Base-by-base conservation (phyloP, 495 filamentous ascomycete genomes). In the Umbilicaria muhlenbergii region DNA sequence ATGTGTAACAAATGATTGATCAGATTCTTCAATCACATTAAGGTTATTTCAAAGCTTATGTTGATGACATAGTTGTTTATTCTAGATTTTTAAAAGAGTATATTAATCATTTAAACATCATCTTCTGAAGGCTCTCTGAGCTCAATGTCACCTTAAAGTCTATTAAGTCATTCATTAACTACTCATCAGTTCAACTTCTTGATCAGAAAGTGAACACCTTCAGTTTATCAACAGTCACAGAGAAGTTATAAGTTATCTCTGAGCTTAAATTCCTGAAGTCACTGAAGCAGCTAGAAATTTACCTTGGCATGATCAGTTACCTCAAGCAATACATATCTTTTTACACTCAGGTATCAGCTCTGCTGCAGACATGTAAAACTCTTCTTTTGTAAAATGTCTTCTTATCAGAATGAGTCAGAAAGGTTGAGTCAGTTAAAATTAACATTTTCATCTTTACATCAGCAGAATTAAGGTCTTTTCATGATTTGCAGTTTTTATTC, bases 1-100 rank as follows among this genome's bases (percentile, higher is more conserved):
- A 49, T 19, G 43, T 50, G 1, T 37, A 50, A 13, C 12, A 44
- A 28, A 28, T 10, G 17, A 44, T 39, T 19, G 24, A 38, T 11
- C 24, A 34, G n/a, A 16, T 39, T 16, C 43, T 44, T 1, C 15
- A 32, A 13, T 7, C 32, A 13, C 19, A 34, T 21, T 21, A 21
- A 3, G 12, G 4, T 0, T 42, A 47, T 41, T 42, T n/a, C 11
- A n/a, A 31, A 5, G 32, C 33, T 11, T 50, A 50, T 18, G 21
- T 50, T 1, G 36, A 50, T 18, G 37, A 50, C 24, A 32, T 50
- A 5, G 11, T 47, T 0, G 32, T 42, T 19, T 28, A 13, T 1
- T 50, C 38, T 1, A 32, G 11, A 5, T 21, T 16, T 1, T 31
- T 50, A 0, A 3, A 42, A 17, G 44, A 50, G 6, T 44, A 50